Percentiles rank a stretch among this genome's conserved stretches.
Evolutionary conservation across 179 eudicot genomes (phyloP).

Genomic region (Gypsophila paniculata): DNA sequence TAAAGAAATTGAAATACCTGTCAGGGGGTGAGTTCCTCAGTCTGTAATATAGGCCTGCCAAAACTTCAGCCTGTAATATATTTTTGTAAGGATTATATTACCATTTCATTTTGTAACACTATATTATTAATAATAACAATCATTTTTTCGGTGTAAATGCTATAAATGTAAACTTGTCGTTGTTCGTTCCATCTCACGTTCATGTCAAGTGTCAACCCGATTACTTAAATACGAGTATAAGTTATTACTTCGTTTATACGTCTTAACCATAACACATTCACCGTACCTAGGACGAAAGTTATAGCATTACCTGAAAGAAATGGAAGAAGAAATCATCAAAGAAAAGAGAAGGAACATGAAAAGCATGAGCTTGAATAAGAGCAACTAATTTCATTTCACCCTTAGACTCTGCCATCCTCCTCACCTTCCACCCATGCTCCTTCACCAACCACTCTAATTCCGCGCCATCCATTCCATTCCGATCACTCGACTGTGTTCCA

Average conservation of each 20-base stretch:
- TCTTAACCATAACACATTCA: too few relatives aligned
- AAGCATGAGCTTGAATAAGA: conserved; percentile 74
- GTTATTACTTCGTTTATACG: too few relatives aligned
- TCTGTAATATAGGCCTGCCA: conserved; percentile 68
- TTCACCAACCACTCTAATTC: conserved; percentile 46
- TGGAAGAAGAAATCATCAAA: conserved; percentile 68
- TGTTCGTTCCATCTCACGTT: too few relatives aligned
- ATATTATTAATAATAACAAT: too few relatives aligned
- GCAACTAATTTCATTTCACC: conserved; percentile 70
- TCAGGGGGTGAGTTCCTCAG: conserved; percentile 77
- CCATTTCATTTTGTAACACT: background rate
- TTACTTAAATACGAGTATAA: too few relatives aligned
- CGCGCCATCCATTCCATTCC: conserved; percentile 13
- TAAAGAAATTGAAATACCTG: conserved; percentile 36
- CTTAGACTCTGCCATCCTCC: conserved; percentile 63
- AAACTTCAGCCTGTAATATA: conserved; percentile 77
- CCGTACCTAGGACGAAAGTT: too few relatives aligned
- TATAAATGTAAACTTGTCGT: too few relatives aligned
- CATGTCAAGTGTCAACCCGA: too few relatives aligned
- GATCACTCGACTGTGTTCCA: background rate
- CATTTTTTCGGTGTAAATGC: too few relatives aligned
- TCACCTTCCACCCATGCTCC: conserved; percentile 74
- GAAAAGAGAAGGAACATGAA: conserved; percentile 55
- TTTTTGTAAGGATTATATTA: background rate
- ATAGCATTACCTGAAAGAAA: conserved; percentile 54